phyloP scores from a whole-genome alignment of 306 rosid genomes.

The Gynostemma pentaphyllum region DNA sequence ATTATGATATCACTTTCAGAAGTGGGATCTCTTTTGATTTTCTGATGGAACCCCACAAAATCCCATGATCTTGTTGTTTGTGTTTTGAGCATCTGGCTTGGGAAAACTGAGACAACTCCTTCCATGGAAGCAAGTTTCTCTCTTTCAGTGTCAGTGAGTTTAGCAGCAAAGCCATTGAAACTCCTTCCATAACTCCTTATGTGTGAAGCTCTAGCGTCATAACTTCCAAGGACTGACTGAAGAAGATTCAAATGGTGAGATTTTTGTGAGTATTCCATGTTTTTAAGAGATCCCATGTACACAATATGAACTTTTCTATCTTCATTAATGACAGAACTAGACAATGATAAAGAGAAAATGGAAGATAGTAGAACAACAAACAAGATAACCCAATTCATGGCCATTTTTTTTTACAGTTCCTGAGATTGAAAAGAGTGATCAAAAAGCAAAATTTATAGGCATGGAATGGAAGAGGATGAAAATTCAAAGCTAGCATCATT shows the following conservation, averaged over 20 bases:
- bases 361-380: neutral
- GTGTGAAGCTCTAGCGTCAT: neutral
- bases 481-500: neutral
- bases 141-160: constrained; percentile 9
- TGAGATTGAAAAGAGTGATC: neutral
- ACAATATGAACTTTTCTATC: constrained; percentile 13
- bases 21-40: neutral
- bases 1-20: constrained; percentile 17
- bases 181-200: constrained; percentile 21
- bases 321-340: neutral
- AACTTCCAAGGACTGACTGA: neutral
- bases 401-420: neutral
- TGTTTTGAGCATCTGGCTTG: constrained; percentile 4
- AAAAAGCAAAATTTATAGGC: neutral
- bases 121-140: constrained; percentile 11
- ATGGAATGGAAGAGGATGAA: neutral
- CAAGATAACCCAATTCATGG: neutral
- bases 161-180: constrained; percentile 27
- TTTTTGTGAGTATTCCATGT: neutral
- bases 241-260: constrained; percentile 12
- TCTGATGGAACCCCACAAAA: constrained; percentile 13
- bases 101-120: constrained; percentile 24
- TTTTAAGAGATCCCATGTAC: constrained; percentile 14
- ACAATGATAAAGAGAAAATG: neutral
- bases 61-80: constrained; percentile 36